Evolutionary conservation across 1,284 basidiomycete genomes (phyloP).

Genomic region (Omphalotus olearius): DNA sequence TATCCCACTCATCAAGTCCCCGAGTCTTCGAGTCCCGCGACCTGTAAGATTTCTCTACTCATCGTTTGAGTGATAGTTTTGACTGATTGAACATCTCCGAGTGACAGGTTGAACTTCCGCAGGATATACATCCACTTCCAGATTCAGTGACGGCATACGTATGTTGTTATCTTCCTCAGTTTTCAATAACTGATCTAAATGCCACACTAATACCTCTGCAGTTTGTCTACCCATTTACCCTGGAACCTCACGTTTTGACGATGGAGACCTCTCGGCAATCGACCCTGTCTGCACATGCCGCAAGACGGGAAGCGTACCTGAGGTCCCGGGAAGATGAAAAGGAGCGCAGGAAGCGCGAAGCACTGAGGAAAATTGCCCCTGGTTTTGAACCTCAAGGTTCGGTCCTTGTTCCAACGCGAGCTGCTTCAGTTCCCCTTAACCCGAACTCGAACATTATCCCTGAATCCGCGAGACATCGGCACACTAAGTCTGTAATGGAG

Average conservation of each 20-base stretch:
- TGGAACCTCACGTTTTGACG: slow-evolving; percentile 80
- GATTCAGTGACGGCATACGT: slow-evolving; percentile 87
- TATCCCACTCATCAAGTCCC: slow-evolving; percentile 87
- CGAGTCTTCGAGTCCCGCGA: slow-evolving; percentile 80
- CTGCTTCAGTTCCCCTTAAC: slow-evolving; percentile 39
- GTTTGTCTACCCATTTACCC: slow-evolving; percentile 93
- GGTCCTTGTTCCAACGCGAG: slow-evolving; percentile 52
- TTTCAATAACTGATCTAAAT: neutral
- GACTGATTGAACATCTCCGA: neutral
- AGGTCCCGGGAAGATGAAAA: slow-evolving; percentile 72
- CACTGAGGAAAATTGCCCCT: slow-evolving; percentile 68
- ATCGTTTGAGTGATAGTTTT: neutral
- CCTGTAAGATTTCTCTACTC: slow-evolving; percentile 47
- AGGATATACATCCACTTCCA: slow-evolving; percentile 88
- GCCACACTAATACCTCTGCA: slow-evolving; percentile 26
- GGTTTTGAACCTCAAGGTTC: slow-evolving; percentile 63
- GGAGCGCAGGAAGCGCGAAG: slow-evolving; percentile 71
- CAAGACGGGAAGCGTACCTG: slow-evolving; percentile 68
- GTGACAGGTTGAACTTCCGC: slow-evolving; percentile 72
- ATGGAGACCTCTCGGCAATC: slow-evolving; percentile 65
- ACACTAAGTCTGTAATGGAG: slow-evolving; percentile 67
- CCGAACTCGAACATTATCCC: slow-evolving; percentile 14
- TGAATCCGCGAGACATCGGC: slow-evolving; percentile 19
- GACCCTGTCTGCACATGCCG: slow-evolving; percentile 60
- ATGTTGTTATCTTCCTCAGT: slow-evolving; percentile 25